phyloP scores from a whole-genome alignment of 2,329 filamentous ascomycete species.

The Metarhizium anisopliae region DNA sequence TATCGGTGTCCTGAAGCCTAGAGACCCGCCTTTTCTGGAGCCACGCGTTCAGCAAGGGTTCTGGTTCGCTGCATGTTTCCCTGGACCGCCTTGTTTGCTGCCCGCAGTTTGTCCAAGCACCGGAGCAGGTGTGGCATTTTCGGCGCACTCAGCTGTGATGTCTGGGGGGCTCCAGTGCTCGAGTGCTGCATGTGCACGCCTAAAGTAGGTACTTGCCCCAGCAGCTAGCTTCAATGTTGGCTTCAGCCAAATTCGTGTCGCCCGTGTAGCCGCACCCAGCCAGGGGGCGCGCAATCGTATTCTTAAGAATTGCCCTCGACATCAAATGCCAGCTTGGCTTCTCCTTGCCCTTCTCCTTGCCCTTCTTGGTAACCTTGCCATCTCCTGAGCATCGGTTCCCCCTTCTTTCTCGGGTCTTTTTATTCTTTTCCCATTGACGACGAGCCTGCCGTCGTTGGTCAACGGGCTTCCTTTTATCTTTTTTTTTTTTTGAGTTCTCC shows the following conservation, averaged over 20 bases:
- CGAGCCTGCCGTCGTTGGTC: constrained; percentile 12
- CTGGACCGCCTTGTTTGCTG: not conserved
- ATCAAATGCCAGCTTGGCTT: constrained; percentile 8
- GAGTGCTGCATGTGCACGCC: too few species aligned
- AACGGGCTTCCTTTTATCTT: constrained; percentile 11
- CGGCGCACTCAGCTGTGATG: not conserved
- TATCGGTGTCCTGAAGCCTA: not conserved
- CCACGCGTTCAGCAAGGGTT: not conserved
- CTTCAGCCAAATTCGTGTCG: not conserved
- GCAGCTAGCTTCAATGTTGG: too few species aligned
- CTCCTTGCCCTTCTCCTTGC: constrained; percentile 10
- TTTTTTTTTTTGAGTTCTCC: constrained; percentile 17
- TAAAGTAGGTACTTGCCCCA: too few species aligned
- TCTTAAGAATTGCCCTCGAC: not conserved
- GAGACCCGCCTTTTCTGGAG: not conserved
- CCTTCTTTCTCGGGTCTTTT: constrained; percentile 6
- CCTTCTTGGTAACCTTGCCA: constrained; percentile 10
- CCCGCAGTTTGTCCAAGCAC: not conserved
- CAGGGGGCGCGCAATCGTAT: not conserved
- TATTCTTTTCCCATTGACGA: constrained; percentile 17
- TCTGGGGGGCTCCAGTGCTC: not conserved
- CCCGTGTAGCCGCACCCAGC: not conserved
- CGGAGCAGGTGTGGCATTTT: not conserved
- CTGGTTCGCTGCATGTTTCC: not conserved
- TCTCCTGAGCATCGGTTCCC: constrained; percentile 11